Evolutionary conservation across 768 basidiomycete genomes (phyloP), one percentile per base, ranked within the genome.

Genomic region (Thelephora ganbajun): DNA sequence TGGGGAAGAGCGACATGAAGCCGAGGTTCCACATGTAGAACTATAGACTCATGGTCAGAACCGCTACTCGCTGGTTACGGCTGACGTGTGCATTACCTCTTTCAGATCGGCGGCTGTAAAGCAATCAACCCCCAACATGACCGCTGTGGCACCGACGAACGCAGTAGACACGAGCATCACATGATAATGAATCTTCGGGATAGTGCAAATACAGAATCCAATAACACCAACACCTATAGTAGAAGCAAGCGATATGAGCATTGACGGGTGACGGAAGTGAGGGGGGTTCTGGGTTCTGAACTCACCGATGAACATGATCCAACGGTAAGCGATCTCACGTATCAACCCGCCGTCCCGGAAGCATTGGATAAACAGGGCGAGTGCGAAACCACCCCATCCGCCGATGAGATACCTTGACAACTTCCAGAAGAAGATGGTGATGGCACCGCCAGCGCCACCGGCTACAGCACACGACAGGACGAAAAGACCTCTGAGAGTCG

Each of bases 1-100:
- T 86, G 9, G 85, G 79, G 63, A 92, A 97, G 23, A 97, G 65
- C 4, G 67, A 57, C 2, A 67, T 71, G 66, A 92, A 96, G 35
- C 94, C 94, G 45, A 98, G 69, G 61, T 96, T 98, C 80, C 86
- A 96, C 45, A 96, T 69, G 65, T 96, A 97, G 66, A 96, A 96
- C 88, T 94, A 51, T 45, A 23, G 46, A 18, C 33, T 44, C 56
- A 36, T 46, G 44, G 53, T 43, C 49, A 48, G 49, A 11, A 33
- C 35, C 50, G 20, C 45, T n/a, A 53, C 26, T 36, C 47, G 51
- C 55, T 44, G 56, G 51, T 16, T 35, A 18, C 49, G 48, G 33
- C 30, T 34, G 43, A 13, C 14, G 35, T 3, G 1, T 19, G 19
- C 65, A 65, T 55, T 54, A 85, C 90, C 78, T 96, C 92, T 68